Conservation (phyloP, 331 rosid species). For the Stylosanthes scabra region DNA sequence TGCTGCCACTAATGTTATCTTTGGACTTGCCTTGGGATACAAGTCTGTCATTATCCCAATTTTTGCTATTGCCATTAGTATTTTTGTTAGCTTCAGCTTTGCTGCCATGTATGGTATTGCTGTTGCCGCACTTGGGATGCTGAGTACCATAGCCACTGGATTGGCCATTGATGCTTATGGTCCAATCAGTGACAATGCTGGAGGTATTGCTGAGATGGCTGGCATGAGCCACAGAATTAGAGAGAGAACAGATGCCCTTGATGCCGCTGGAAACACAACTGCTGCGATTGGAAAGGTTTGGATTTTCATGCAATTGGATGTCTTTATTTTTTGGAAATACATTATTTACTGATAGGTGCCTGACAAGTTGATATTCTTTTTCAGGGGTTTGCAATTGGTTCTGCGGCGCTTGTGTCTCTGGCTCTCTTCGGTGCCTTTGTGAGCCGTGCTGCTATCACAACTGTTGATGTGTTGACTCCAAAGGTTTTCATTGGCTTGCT, state of each 20-base stretch:
- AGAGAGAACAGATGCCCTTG: slow-evolving; percentile 98
- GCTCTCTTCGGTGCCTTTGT: slow-evolving; percentile 99
- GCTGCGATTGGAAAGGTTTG: slow-evolving; percentile 97
- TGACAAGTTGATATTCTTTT: slow-evolving; percentile 35
- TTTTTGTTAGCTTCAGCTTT: slow-evolving; percentile 91
- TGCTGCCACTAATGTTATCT: slow-evolving; percentile 97
- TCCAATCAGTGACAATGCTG: slow-evolving; percentile 98
- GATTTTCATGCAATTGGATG: background rate
- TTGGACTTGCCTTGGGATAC: slow-evolving; percentile 99
- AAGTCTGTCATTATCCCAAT: slow-evolving; percentile 96
- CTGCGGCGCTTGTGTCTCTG: slow-evolving; percentile 95
- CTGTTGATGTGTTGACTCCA: slow-evolving; percentile 88
- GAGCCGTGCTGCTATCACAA: slow-evolving; percentile 78
- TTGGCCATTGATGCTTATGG: slow-evolving; percentile 99
- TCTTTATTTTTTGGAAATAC: background rate
- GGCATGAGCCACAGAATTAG: slow-evolving; percentile 97
- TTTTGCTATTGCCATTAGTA: slow-evolving; percentile 87
- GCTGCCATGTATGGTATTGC: slow-evolving; percentile 99
- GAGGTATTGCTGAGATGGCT: slow-evolving; percentile 99
- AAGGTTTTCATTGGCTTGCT: slow-evolving; percentile 91
- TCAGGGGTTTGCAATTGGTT: slow-evolving; percentile 96
- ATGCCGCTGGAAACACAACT: slow-evolving; percentile 98
- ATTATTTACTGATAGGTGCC: slow-evolving; percentile 13
- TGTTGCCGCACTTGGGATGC: slow-evolving; percentile 98
- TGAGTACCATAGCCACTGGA: slow-evolving; percentile 96